These are phyloP conservation scores for Acacia pycnantha DNA, from an alignment of 331 rosid species.

Conservation along the genomic window DNA sequence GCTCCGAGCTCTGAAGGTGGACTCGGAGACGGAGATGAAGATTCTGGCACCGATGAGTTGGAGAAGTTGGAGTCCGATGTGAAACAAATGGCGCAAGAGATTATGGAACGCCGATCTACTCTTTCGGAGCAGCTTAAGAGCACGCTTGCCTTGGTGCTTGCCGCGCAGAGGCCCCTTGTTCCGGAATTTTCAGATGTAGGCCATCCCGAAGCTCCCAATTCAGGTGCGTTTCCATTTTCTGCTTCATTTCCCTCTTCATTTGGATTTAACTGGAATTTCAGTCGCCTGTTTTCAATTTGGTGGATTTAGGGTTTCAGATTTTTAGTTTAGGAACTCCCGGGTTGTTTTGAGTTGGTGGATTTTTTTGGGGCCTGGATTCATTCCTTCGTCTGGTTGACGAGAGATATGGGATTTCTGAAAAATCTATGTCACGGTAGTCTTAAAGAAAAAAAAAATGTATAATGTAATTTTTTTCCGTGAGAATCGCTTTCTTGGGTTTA, in stretches of 20 bases:
- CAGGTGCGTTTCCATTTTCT: conserved; percentile 40
- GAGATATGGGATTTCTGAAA: neutral
- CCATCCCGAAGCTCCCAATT: conserved; percentile 23
- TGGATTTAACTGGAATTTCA: neutral
- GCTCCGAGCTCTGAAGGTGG: conserved; percentile 36
- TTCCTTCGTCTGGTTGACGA: neutral
- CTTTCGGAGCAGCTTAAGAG: conserved; percentile 63
- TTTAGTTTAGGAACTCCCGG: neutral
- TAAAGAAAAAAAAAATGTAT: neutral
- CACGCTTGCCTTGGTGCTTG: conserved; percentile 47
- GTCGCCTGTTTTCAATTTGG: neutral
- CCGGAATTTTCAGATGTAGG: conserved; percentile 29
- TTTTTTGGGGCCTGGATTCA: neutral
- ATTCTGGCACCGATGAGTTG: conserved; percentile 26
- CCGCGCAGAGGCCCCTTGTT: conserved; percentile 54
- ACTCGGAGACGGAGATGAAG: neutral
- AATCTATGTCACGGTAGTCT: too few species aligned
- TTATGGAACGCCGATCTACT: conserved; percentile 53
- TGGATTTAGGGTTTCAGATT: neutral
- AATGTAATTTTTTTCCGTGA: neutral
- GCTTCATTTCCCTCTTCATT: neutral
- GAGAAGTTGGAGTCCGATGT: conserved; percentile 61
- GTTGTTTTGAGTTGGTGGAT: neutral
- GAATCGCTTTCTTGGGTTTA: neutral
- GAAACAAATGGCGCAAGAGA: conserved; percentile 55